Evolutionary conservation across 2,329 filamentous ascomycete genomes (phyloP), one percentile per base, ranked within the genome.

Genomic region (Xylariaceae sp.): DNA sequence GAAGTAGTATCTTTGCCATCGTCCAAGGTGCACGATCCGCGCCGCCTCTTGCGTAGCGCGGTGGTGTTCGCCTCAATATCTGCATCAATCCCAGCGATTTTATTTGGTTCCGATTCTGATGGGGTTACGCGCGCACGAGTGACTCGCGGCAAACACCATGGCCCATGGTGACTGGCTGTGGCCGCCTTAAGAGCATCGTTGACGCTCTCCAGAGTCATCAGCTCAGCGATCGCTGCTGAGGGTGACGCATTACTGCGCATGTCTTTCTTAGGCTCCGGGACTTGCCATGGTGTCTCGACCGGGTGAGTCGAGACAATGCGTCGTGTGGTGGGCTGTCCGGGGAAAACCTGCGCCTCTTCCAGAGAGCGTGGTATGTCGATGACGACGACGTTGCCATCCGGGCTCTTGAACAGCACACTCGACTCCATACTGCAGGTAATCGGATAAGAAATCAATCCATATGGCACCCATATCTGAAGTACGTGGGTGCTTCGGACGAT

Each of bases 301-400:
- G 74, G 76, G 57, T 63, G 63, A 53, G 67, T 72, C 40, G 80
- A 81, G 55, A 78, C 60, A 44, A 83, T 70, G 52, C 74, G 72
- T 47, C 72, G 71, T 46, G 58, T 55, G 50, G 71, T 67, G 19
- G 61, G 55, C 32, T 73, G 62, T 29, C 69, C 70, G 6, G 71
- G 66, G 12, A 72, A 71, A 32, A 77, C 75, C 69, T 91, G 88
- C 16, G 81, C 82, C 55, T 81, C 75, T 60, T 87, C 84, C 37
- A 91, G 80, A 1, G 88, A 88, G 16, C 76, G 73, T 21, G 88
- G 87, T 43, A 90, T 80, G 63, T 92, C 88, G 48, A 91, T 68
- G 22, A 90, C 67, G 19, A 81, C 73, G 49, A 85, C 69, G 43
- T 78, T 74, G 46, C 70, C 65, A 44, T 74, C 71, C 1, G 68